Percentiles rank a stretch among this genome's conserved stretches.
Conservation (phyloP, 2,329 filamentous ascomycete genomes). For the Ophiostoma sp. region DNA sequence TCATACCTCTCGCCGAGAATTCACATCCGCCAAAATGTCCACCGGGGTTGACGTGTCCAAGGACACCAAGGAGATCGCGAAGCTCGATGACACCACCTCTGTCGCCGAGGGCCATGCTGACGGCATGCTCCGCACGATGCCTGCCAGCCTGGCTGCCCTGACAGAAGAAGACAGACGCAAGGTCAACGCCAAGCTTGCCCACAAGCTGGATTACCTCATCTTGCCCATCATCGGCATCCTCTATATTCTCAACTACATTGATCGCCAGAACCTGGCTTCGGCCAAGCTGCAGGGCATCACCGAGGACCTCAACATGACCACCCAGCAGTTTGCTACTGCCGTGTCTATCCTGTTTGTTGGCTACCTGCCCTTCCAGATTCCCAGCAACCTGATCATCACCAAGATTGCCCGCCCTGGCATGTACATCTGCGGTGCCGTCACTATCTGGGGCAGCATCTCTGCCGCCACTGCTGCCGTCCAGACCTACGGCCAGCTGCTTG, state of each 20-base stretch:
- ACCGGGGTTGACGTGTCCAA: constrained; percentile 7
- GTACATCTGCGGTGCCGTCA: constrained; percentile 22
- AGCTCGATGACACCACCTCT: not conserved
- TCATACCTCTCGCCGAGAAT: not conserved
- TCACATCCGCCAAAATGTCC: not conserved
- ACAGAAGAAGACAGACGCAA: constrained; percentile 11
- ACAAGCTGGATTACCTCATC: constrained; percentile 26
- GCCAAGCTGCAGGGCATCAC: constrained; percentile 26
- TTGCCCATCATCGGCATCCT: constrained; percentile 22
- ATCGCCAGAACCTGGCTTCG: constrained; percentile 24
- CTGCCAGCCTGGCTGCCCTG: not conserved
- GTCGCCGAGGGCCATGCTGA: not conserved
- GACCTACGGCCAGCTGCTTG: constrained; percentile 39
- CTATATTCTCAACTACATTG: constrained; percentile 20
- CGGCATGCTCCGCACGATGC: not conserved
- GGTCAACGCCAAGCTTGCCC: constrained; percentile 21
- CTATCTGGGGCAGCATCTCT: constrained; percentile 41
- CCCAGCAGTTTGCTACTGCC: constrained; percentile 55
- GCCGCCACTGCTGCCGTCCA: constrained; percentile 40
- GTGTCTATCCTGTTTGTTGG: constrained; percentile 58
- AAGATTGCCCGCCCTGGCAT: constrained; percentile 22
- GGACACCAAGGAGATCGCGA: not conserved
- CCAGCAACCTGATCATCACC: constrained; percentile 45
- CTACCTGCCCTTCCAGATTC: constrained; percentile 59
- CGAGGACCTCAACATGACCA: constrained; percentile 22